Base-by-base conservation (phyloP, 1,284 basidiomycete genomes). In the Apiotrichum domesticum region DNA sequence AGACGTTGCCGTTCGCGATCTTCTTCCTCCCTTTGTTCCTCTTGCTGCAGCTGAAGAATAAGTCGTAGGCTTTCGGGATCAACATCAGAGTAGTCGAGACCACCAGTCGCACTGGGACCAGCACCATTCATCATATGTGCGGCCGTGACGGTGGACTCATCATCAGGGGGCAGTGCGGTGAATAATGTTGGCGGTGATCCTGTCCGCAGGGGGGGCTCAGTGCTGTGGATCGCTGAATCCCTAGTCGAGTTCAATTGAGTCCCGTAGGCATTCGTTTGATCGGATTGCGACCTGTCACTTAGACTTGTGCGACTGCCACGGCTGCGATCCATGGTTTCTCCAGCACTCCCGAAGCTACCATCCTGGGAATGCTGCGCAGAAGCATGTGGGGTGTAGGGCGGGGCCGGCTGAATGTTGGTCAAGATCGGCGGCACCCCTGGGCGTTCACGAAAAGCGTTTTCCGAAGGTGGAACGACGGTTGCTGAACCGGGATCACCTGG, bases 331-430 rank as follows among this genome's bases (percentile, higher is more conserved):
- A 68, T 52, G 8, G 65, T 14, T 37, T 70, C 72, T 35, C 71
- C 72, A 5, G 67, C 61, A 48, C 70, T 70, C 41, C 70, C 69
- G n/a, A 70, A 46, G 51, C 70, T 73, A 6, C 70, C 70, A 48
- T 70, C 67, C 53, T 71, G 72, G 0, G 72, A 73, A 53, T 69
- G 70, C n/a, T 66, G 59, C 41, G 66, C 65, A 2, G 68, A 62
- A 29, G 49, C 41, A 6, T 45, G 54, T 1, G 46, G 50, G 1
- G 51, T 52, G 40, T 57, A 57, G 7, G 53, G 59, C 2, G 56
- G 56, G 2, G 47, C 53, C 9, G 53, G 58, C 4, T 45, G 43
- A 6, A 67, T 48, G 52, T 71, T 63, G 33, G 67, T 70, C 14
- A 54, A 61, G 35, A 70, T 70, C 3, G 65, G 67, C 8, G 67